These are phyloP conservation scores for Fagopyrum homotropicum DNA, from an alignment of 148 eudicot species.

Conservation along the genomic window DNA sequence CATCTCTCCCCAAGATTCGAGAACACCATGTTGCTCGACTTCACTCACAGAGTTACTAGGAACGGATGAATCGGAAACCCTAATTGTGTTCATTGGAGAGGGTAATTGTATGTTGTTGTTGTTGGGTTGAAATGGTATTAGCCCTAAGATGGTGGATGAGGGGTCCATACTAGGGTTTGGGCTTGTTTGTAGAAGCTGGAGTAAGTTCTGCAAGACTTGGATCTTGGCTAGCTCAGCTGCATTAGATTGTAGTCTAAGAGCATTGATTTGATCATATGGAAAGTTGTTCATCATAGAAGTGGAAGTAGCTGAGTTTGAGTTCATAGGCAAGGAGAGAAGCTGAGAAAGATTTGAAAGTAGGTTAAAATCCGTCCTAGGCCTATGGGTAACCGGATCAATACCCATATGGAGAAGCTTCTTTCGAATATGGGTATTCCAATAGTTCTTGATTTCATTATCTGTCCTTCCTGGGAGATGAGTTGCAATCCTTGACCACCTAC, in stretches of 20 bases:
- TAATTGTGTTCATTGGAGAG: not conserved
- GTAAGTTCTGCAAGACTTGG: conserved; percentile 48
- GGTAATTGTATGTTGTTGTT: not conserved
- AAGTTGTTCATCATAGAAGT: conserved; percentile 26
- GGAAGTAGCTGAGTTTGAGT: conserved; percentile 13
- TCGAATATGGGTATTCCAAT: conserved; percentile 60
- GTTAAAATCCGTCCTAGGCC: conserved; percentile 39
- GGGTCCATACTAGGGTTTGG: conserved; percentile 15
- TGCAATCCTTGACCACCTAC: conserved; percentile 63
- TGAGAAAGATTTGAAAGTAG: conserved; percentile 38
- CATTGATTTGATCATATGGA: conserved; percentile 14
- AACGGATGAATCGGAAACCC: not conserved
- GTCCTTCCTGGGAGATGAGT: conserved; percentile 55
- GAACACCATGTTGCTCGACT: not conserved
- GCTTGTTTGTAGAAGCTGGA: conserved; percentile 29
- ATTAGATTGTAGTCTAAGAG: conserved; percentile 23
- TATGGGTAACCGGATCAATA: conserved; percentile 53
- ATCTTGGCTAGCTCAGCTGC: conserved; percentile 37
- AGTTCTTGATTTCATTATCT: conserved; percentile 62
- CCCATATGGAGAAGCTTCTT: conserved; percentile 46
- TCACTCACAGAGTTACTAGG: conserved; percentile 6
- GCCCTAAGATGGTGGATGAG: conserved; percentile 3
- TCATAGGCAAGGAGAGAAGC: conserved; percentile 27
- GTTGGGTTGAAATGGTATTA: not conserved
- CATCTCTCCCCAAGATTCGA: conserved; percentile 7